phyloP scores from a whole-genome alignment of 2,329 filamentous ascomycete genomes.

The Fusarium caatingaense region DNA sequence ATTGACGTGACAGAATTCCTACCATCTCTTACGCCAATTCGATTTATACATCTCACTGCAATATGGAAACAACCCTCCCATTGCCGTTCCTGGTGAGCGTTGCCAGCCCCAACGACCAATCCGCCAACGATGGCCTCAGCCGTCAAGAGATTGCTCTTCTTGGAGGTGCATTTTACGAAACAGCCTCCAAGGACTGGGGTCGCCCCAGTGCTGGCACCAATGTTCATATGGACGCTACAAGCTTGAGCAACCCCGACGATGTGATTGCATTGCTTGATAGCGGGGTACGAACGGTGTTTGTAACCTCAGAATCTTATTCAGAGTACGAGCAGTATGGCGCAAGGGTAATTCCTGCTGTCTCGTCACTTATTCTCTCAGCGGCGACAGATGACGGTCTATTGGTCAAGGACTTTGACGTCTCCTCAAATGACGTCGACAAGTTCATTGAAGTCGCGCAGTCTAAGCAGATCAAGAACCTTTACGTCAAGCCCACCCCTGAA shows the following conservation, averaged over 20 bases:
- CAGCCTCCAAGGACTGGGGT: constrained; percentile 60
- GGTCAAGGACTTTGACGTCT: constrained; percentile 63
- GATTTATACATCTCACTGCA: constrained; percentile 27
- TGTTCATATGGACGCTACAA: constrained; percentile 82
- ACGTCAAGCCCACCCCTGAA: constrained; percentile 62
- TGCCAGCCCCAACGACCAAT: constrained; percentile 61
- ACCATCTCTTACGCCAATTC: constrained; percentile 19
- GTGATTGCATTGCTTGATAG: constrained; percentile 84
- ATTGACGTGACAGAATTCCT: background rate
- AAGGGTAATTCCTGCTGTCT: constrained; percentile 65
- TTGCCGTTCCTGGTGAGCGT: constrained; percentile 72
- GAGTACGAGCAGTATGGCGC: constrained; percentile 66
- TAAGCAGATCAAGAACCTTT: constrained; percentile 60
- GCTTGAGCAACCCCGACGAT: constrained; percentile 75
- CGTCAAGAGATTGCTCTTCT: constrained; percentile 69
- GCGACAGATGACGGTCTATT: constrained; percentile 64
- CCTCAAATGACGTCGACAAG: constrained; percentile 53
- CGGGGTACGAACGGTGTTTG: constrained; percentile 87
- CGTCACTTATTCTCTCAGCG: constrained; percentile 58
- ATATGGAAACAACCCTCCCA: constrained; percentile 73
- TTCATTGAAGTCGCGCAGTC: constrained; percentile 60
- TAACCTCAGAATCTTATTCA: constrained; percentile 75
- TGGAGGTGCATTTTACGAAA: constrained; percentile 69
- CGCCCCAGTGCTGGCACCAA: constrained; percentile 64
- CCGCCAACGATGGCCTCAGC: constrained; percentile 64